phyloP scores from a whole-genome alignment of 345 rosid genomes.

The Rhizophora apiculata region DNA sequence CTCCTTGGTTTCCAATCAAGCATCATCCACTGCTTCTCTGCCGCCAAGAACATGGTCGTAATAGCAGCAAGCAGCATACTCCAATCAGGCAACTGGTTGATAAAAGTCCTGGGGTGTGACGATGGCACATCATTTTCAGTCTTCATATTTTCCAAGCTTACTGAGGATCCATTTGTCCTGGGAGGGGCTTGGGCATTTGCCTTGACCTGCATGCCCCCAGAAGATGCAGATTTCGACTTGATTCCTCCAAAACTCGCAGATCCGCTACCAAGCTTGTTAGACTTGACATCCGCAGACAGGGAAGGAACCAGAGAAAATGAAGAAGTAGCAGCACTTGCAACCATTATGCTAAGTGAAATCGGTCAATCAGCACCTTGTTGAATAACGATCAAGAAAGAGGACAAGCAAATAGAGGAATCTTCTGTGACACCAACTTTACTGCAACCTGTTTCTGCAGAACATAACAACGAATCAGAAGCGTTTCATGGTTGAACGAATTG shows the following conservation, averaged over 20 bases:
- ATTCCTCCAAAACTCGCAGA: constrained; percentile 49
- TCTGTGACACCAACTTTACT: not conserved
- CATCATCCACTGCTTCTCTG: constrained; percentile 99
- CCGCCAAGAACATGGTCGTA: constrained; percentile 91
- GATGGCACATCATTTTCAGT: constrained; percentile 43
- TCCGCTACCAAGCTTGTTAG: constrained; percentile 39
- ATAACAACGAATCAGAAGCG: not conserved
- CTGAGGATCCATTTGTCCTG: constrained; percentile 71
- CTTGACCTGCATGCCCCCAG: constrained; percentile 67
- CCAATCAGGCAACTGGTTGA: constrained; percentile 97
- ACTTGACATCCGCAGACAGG: constrained; percentile 48
- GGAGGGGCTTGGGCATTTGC: constrained; percentile 89
- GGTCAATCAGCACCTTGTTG: not conserved
- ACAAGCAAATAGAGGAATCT: not conserved
- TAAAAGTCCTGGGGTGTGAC: constrained; percentile 81
- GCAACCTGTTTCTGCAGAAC: constrained; percentile 7
- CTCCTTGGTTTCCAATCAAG: constrained; percentile 97
- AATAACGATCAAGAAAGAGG: not conserved
- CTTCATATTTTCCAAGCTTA: constrained; percentile 52
- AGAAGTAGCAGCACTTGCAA: constrained; percentile 68
- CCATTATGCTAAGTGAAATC: constrained; percentile 44
- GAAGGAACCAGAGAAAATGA: constrained; percentile 64
- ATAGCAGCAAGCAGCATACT: constrained; percentile 99
- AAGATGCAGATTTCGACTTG: constrained; percentile 39
- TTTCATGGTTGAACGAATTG: too few relatives aligned